These are phyloP conservation scores for Prunus salicina DNA, from an alignment of 306 rosid genomes.

Conservation along the genomic window DNA sequence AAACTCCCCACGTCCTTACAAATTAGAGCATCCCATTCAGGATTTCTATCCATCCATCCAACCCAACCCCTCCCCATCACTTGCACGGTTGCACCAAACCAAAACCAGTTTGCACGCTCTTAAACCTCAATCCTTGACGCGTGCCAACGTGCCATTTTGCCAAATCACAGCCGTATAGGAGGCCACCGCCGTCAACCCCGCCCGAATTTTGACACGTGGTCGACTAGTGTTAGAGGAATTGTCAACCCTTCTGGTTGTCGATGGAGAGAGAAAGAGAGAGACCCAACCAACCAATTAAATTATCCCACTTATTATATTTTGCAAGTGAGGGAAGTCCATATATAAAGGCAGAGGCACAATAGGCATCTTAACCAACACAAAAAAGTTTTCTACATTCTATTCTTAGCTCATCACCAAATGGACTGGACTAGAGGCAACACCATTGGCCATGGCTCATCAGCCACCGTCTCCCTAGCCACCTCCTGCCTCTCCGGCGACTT, in stretches of 20 bases:
- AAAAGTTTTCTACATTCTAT: background rate
- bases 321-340: background rate
- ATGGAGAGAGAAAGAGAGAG: constrained; percentile 17
- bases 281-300: constrained; percentile 64
- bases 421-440: constrained; percentile 67
- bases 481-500: constrained; percentile 14
- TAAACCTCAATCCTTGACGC: constrained; percentile 20
- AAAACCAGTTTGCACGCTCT: constrained; percentile 19
- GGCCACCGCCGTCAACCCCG: constrained; percentile 27
- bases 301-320: background rate
- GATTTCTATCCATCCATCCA: constrained; percentile 21
- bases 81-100: constrained; percentile 15
- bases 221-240: constrained; percentile 31
- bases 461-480: constrained; percentile 70
- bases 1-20: constrained; percentile 17
- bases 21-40: constrained; percentile 37
- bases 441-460: constrained; percentile 79
- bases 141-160: constrained; percentile 35
- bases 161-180: constrained; percentile 13
- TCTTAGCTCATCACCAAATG: constrained; percentile 39
- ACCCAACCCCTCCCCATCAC: constrained; percentile 28
- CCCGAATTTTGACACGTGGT: constrained; percentile 46
- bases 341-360: background rate
- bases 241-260: constrained; percentile 38
- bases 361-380: constrained; percentile 3